Base-by-base conservation (phyloP, 2,329 filamentous ascomycete genomes). In the Alternaria arborescens region DNA sequence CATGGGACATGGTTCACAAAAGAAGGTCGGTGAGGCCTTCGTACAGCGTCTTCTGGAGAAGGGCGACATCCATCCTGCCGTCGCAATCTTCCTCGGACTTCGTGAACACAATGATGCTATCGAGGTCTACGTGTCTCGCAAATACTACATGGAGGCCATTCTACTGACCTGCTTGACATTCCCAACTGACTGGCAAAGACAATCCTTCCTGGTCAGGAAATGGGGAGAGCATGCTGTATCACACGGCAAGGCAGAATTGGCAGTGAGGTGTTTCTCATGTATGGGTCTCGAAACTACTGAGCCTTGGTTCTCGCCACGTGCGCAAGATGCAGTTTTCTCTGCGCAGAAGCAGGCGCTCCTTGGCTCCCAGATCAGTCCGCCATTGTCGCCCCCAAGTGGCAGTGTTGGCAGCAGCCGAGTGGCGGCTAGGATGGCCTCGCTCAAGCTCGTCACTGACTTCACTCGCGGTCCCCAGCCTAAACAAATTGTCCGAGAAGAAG, bases 191-290 rank as follows among this genome's bases (percentile, higher is more conserved):
- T 99, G 95, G 95, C 91, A 95, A 71, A 88, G 94, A 32, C 93
- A 97, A 77, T 90, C 91, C 12, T 91, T 91, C 70, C 87, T 99
- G 48, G 88, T 97, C 64, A 89, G 92, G 69, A 94, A 95, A 82
- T 99, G 95, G 95, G 95, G 95, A 59, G 94, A 97, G 72, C 89
- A 91, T 82, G 92, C 94, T 38, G 89, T 97, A 12, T 89, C 91
- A 64, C 90, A 95, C 70, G 91, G 91, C 16, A 91, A 97, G 71
- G 91, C 95, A 67, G 92, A 97, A 71, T 83, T 99, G 46, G 95
- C 95, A 18, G 95, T 97, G 50, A 86, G 94, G 71, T 98, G 90
- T 79, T 97, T 97, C 77, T 93, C 94, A 50, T 97, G 94, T 77
- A 95, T 93, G 18, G 93, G 91, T 24, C 85, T 90, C 20, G 93